These are phyloP conservation scores for Collybia sp. DNA, from an alignment of 768 basidiomycete genomes.

Conservation along the genomic window DNA sequence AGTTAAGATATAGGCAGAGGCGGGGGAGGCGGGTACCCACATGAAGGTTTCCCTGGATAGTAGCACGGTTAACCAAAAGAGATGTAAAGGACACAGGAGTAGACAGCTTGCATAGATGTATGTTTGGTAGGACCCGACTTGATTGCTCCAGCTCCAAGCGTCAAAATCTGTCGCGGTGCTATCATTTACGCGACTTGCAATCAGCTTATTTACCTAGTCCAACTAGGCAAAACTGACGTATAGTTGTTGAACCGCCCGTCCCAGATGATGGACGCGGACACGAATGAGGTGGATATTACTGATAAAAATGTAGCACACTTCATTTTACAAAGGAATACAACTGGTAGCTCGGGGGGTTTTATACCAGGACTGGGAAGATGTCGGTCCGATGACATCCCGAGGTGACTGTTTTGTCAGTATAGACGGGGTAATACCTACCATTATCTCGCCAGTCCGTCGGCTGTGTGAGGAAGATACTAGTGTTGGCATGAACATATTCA, in stretches of 20 bases:
- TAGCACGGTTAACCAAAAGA: neutral
- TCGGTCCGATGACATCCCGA: too few species aligned
- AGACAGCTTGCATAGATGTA: neutral
- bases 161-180: constrained; percentile 1
- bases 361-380: neutral
- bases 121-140: neutral
- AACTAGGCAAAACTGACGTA: neutral
- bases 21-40: neutral
- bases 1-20: too few species aligned
- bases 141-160: constrained; percentile 3
- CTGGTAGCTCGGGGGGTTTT: neutral
- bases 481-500: too few species aligned
- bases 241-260: constrained; percentile 1
- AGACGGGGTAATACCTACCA: too few species aligned
- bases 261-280: constrained; percentile 1
- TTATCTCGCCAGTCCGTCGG: too few species aligned
- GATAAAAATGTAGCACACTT: neutral
- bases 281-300: neutral
- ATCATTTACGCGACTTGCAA: neutral
- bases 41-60: constrained; percentile 2
- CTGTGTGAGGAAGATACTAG: too few species aligned
- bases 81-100: too few species aligned
- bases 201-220: neutral
- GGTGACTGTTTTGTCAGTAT: too few species aligned
- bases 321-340: neutral